Evolutionary conservation across 2,329 filamentous ascomycete species (phyloP).

Genomic region (Talaromyces sp.): DNA sequence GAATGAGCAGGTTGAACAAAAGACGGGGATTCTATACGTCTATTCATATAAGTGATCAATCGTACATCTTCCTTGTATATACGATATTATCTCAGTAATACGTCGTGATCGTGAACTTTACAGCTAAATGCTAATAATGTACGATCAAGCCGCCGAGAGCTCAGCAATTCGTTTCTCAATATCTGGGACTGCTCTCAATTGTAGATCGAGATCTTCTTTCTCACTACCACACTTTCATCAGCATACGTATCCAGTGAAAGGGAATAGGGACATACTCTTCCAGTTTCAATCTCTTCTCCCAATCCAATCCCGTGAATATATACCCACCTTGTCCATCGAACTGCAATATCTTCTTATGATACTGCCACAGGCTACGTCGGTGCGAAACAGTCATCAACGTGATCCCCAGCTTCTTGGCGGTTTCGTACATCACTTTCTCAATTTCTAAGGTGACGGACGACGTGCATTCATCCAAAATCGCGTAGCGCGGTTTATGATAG

Average conservation of each 20-base stretch:
- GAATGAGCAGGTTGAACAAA: neutral
- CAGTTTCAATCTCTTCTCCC: slow-evolving; percentile 74
- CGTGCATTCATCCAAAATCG: slow-evolving; percentile 96
- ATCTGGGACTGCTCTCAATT: slow-evolving; percentile 80
- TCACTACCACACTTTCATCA: slow-evolving; percentile 51
- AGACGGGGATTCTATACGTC: slow-evolving; percentile 1
- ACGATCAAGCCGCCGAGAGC: slow-evolving; percentile 52
- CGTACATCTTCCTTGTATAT: neutral
- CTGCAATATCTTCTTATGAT: slow-evolving; percentile 89
- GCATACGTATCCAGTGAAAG: neutral
- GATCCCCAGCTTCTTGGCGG: slow-evolving; percentile 83
- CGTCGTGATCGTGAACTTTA: neutral
- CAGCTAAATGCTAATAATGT: neutral
- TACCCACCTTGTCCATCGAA: slow-evolving; percentile 93
- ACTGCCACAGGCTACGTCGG: slow-evolving; percentile 88
- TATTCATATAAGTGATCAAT: neutral
- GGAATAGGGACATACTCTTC: slow-evolving; percentile 62
- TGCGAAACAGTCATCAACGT: slow-evolving; percentile 97
- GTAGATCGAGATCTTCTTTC: slow-evolving; percentile 86
- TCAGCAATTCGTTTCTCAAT: slow-evolving; percentile 81
- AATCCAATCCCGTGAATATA: slow-evolving; percentile 85
- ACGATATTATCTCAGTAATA: neutral
- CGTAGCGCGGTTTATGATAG: slow-evolving; percentile 88
- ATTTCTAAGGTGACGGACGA: slow-evolving; percentile 91
- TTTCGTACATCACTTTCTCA: slow-evolving; percentile 95